A percentile compares a stretch with the other conserved stretches of the same genome.
phyloP scores from a whole-genome alignment of 2,329 filamentous ascomycete genomes.

The Fusarium sambucinum region DNA sequence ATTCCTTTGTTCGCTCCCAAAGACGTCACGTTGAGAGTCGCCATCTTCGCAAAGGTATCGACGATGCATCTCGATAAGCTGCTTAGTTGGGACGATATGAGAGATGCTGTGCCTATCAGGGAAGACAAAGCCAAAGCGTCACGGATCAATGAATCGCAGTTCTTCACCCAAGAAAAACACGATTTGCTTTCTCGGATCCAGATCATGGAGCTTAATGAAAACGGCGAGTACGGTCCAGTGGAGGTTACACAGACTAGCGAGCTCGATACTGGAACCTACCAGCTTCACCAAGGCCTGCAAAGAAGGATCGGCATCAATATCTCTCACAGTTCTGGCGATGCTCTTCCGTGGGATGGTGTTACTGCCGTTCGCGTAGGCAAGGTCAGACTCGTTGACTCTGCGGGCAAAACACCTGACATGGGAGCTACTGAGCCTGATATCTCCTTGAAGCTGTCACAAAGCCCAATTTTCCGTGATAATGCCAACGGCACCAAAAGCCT shows the following conservation, averaged over 20 bases:
- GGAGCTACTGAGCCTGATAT: conserved; percentile 79
- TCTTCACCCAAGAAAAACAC: conserved; percentile 92
- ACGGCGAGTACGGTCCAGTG: conserved; percentile 89
- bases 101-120: conserved; percentile 74
- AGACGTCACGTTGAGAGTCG: conserved; percentile 82
- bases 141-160: conserved; percentile 90
- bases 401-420: conserved; percentile 86
- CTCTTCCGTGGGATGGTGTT: conserved; percentile 89
- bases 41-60: conserved; percentile 91
- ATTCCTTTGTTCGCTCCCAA: conserved; percentile 79
- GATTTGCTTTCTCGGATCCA: conserved; percentile 91
- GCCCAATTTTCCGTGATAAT: conserved; percentile 84
- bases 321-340: conserved; percentile 91
- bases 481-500: conserved; percentile 91
- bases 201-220: conserved; percentile 90
- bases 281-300: conserved; percentile 94
- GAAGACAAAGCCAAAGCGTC: conserved; percentile 68
- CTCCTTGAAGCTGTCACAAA: conserved; percentile 78
- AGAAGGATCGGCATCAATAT: conserved; percentile 87
- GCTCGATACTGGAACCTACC: conserved; percentile 89
- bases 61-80: conserved; percentile 96
- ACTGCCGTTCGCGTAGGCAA: conserved; percentile 81
- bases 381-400: conserved; percentile 85
- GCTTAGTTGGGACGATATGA: conserved; percentile 98
- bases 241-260: conserved; percentile 90